Percentiles rank a stretch among this genome's conserved stretches.
Evolutionary conservation across 495 filamentous ascomycete species (phyloP).

Genomic region (Penicillium simplicissimum): DNA sequence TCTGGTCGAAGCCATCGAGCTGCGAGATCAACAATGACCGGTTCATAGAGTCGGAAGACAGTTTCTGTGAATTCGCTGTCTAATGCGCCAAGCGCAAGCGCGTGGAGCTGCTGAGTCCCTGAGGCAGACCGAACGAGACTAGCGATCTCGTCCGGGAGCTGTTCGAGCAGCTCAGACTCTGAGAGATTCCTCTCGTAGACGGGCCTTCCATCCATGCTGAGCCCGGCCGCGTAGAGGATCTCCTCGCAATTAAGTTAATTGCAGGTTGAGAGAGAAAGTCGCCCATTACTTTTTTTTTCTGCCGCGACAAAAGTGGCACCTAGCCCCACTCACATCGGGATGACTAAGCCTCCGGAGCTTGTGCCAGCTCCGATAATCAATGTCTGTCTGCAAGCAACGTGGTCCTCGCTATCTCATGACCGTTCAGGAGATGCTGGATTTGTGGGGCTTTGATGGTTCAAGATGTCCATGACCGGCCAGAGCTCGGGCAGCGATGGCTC

Average conservation of each 20-base stretch:
- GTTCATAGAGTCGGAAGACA: conserved; percentile 70
- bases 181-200: conserved; percentile 47
- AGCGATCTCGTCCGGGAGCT: conserved; percentile 65
- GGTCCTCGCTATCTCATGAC: background rate
- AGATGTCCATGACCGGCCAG: conserved; percentile 30
- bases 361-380: conserved; percentile 21
- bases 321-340: conserved; percentile 35
- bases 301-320: conserved; percentile 34
- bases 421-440: conserved; percentile 21
- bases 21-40: conserved; percentile 74
- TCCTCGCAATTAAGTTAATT: conserved; percentile 28
- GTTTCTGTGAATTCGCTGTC: conserved; percentile 61
- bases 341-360: conserved; percentile 33
- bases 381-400: background rate
- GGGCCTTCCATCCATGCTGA: conserved; percentile 46
- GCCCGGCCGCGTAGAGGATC: conserved; percentile 41
- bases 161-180: conserved; percentile 48
- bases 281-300: conserved; percentile 47
- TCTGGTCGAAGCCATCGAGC: conserved; percentile 66
- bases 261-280: conserved; percentile 24
- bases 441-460: conserved; percentile 24
- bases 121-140: conserved; percentile 62
- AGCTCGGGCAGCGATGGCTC: conserved; percentile 20
- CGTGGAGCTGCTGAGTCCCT: conserved; percentile 66
- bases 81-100: conserved; percentile 66